Conservation (phyloP, 2,329 filamentous ascomycete genomes). For the Beauveria sp. region DNA sequence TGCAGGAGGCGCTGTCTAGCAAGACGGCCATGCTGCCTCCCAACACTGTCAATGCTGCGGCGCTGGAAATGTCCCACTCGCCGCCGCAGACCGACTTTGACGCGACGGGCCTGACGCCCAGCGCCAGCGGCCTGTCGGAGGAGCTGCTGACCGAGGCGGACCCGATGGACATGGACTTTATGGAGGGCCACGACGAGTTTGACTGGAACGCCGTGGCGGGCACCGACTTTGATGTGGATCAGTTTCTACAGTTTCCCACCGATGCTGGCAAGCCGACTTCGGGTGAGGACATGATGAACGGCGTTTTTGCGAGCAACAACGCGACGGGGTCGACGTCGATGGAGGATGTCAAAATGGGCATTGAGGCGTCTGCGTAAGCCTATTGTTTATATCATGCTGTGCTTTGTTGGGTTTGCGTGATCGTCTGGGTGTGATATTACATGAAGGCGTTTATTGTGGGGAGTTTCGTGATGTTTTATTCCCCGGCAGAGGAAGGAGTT, state of each 20-base stretch:
- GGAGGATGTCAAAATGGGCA: constrained; percentile 10
- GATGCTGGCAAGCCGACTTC: constrained; percentile 36
- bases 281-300: constrained; percentile 29
- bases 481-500: not conserved
- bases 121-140: constrained; percentile 37
- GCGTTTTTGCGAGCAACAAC: constrained; percentile 20
- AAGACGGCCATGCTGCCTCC: constrained; percentile 29
- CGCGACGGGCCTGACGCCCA: constrained; percentile 34
- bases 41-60: constrained; percentile 30
- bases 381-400: not conserved
- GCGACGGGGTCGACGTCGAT: not conserved
- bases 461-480: not conserved
- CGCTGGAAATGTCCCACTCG: constrained; percentile 30
- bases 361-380: constrained; percentile 6
- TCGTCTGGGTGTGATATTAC: not conserved
- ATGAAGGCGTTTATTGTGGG: not conserved
- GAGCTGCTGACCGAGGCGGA: constrained; percentile 28
- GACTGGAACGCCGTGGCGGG: constrained; percentile 47
- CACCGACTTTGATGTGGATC: constrained; percentile 49
- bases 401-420: not conserved
- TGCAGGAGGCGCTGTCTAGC: constrained; percentile 29
- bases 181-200: constrained; percentile 40
- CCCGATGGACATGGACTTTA: constrained; percentile 38
- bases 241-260: constrained; percentile 51
- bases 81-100: constrained; percentile 40